Evolutionary conservation across 2,329 filamentous ascomycete genomes (phyloP), one percentile per base, ranked within the genome.

Genomic region (Aspergillus sp.): DNA sequence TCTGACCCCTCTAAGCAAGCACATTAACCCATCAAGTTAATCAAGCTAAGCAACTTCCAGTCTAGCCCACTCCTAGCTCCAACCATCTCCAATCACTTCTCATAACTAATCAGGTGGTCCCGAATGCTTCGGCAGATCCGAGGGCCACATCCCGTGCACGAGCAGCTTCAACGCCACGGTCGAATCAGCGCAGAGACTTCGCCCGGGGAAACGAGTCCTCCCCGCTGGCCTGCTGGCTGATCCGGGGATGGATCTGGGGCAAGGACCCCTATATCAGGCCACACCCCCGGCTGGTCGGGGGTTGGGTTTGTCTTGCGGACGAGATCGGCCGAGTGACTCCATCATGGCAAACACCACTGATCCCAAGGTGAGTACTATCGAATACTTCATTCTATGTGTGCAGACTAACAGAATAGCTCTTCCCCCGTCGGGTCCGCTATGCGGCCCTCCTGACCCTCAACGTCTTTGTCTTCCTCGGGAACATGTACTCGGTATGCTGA

Each of bases 381-480:
- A 5, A 31, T 16, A 9, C 11, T 43, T 20, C 29, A 45, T 40
- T 21, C n/a, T 17, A 19, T 14, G 16, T 38, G 9, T 13, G 13
- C 25, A 44, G 19, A 38, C 21, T 36, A 36, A 41, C 11, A 17
- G 11, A 10, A 25, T 34, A 64, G 61, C 53, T 62, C 13, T 61
- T 57, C 50, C 61, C 61, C 2, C 55, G 57, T 32, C 54, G 61
- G 52, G 62, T 66, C 31, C 57, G 60, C 13, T 62, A 62, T 54
- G 53, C 57, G 14, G 63, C 63, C 17, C 61, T 67, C 17, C 49
- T 65, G n/a, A 65, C 60, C 4, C 61, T 66, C 32, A 64, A 63
- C 41, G 36, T 66, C 2, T 65, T 59, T 40, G 63, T 66, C 14
- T 67, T 67, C 23, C 57, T 66, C 57, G 63, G 62, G 3, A 67